Conservation (phyloP, 2,329 filamentous ascomycete species). For the Verticillium klebahnii region DNA sequence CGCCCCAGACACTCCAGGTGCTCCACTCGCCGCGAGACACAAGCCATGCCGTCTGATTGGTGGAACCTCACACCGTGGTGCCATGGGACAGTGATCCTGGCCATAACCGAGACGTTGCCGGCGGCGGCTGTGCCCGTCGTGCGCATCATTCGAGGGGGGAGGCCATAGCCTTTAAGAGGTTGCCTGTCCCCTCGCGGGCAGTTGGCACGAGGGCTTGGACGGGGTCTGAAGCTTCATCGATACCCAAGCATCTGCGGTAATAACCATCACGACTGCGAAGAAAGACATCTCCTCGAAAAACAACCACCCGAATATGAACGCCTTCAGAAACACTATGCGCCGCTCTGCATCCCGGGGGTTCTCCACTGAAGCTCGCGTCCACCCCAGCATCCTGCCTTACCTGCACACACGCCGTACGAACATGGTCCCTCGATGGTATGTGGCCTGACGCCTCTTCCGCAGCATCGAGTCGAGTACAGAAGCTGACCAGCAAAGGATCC, state of each 20-base stretch:
- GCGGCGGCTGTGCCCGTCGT: background rate
- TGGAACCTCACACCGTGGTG: background rate
- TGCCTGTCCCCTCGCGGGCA: background rate
- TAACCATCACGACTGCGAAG: background rate
- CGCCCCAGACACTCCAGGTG: background rate
- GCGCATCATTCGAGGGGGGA: background rate
- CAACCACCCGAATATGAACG: background rate
- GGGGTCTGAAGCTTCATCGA: background rate
- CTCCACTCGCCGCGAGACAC: background rate
- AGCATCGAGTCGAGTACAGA: background rate
- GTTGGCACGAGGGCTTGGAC: background rate
- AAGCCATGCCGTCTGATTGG: background rate
- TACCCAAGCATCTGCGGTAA: background rate
- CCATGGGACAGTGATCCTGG: background rate
- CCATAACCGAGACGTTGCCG: background rate
- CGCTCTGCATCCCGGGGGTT: slow-evolving; percentile 19
- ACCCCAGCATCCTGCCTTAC: slow-evolving; percentile 26
- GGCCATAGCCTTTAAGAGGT: background rate
- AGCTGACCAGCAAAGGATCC: slow-evolving; percentile 19
- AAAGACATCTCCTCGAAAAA: background rate
- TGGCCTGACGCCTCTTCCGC: background rate
- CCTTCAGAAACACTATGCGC: slow-evolving; percentile 6
- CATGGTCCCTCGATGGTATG: slow-evolving; percentile 14
- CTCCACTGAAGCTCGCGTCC: slow-evolving; percentile 27
- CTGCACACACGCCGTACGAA: slow-evolving; percentile 23